Evolutionary conservation across 306 rosid genomes (phyloP), one percentile per base, ranked within the genome.

Genomic region (Alnus glutinosa): DNA sequence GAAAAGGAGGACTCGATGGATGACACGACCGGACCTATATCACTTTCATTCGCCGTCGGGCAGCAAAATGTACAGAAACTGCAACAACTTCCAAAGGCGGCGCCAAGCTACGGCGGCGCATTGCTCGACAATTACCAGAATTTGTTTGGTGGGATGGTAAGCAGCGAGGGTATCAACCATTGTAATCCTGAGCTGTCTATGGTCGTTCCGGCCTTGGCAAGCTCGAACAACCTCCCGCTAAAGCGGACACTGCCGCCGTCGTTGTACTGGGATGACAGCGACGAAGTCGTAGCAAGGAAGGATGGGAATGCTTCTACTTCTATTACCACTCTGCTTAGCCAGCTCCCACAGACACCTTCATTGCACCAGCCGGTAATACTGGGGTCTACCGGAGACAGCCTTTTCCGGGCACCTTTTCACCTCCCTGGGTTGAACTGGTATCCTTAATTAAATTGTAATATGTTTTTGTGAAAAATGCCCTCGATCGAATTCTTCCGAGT

Each of bases 391-490:
- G 85, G 85, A 39, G 91, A 89, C 19, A 87, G 90, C 7, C 36
- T 87, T 4, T 80, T 83, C 64, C 81, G 85, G 63, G 62, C 82
- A 32, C 83, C 92, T 3, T 86, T 81, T 57, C 90, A 84, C 66
- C 82, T 88, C 46, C 79, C 87, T 28, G 97, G 91, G 8, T 89
- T 87, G 86, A 89, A 94, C 75, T 94, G 98, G 98, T 90, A 85
- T 79, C 75, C 92, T 76, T 89, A 87, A 63, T 52, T 63, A 82
- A 34, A 34, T 34, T 23, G 28, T 23, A 23, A 23, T 23, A 23
- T 23, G 28, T 23, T 23, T 23, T 23, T 23, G 83, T 46, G 80
- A 70, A 80, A 42, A 80, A 78, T 87, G 87, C 85, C 81, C 85
- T 82, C 82, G 44, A 80, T 75, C 83, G 28, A 23, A 23, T 83